Conservation (phyloP, 108 stramenopile species). For the Aureococcus anophagefferens region DNA sequence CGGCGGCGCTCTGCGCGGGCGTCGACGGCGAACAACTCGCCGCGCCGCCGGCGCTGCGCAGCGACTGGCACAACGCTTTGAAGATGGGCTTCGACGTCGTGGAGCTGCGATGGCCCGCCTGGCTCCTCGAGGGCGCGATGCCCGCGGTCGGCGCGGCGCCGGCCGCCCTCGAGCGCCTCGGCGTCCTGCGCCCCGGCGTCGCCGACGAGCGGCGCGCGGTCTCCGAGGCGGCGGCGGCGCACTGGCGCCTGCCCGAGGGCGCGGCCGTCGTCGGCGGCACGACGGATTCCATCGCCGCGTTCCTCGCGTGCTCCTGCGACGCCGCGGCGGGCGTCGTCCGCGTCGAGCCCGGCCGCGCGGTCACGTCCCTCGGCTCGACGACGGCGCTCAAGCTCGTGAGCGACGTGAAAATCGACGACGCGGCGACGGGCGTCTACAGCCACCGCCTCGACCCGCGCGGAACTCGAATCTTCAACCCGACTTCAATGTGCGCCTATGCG, state of each 20-base stretch:
- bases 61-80: slow-evolving; percentile 87
- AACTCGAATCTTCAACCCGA: too few species aligned
- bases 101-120: slow-evolving; percentile 50
- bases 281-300: slow-evolving; percentile 83
- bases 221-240: slow-evolving; percentile 35
- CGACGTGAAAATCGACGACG: slow-evolving; percentile 65
- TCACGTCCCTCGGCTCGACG: slow-evolving; percentile 72
- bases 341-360: slow-evolving; percentile 63
- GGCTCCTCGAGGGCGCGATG: slow-evolving; percentile 47
- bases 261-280: slow-evolving; percentile 74
- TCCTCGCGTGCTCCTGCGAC: slow-evolving; percentile 51
- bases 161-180: slow-evolving; percentile 26
- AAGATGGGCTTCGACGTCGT: slow-evolving; percentile 83
- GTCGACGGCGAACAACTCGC: too few species aligned
- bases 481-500: too few species aligned
- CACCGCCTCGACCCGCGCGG: too few species aligned
- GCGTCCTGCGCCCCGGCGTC: slow-evolving; percentile 46
- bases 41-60: background rate
- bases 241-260: slow-evolving; percentile 46
- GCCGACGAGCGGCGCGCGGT: slow-evolving; percentile 58
- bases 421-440: slow-evolving; percentile 68
- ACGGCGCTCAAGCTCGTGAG: slow-evolving; percentile 74
- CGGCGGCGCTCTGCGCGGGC: slow-evolving; percentile 16
- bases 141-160: slow-evolving; percentile 33
- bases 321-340: slow-evolving; percentile 34